phyloP scores from a whole-genome alignment of 129 eudicot genomes.

The Lactuca sativa region DNA sequence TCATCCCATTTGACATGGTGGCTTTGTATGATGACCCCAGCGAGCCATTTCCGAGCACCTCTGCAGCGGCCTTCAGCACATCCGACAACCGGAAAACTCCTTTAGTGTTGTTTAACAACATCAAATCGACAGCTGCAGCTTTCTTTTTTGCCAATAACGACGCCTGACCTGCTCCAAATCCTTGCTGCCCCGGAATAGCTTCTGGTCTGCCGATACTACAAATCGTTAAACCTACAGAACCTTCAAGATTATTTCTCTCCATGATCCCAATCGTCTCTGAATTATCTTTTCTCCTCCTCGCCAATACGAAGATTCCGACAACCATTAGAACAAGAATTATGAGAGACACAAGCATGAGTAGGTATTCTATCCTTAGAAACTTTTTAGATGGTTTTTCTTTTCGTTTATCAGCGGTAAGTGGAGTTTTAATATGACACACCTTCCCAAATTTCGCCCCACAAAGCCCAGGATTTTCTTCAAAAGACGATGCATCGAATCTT shows the following conservation, averaged over 20 bases:
- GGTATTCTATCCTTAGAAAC: conserved; percentile 23
- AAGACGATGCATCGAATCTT: conserved; percentile 39
- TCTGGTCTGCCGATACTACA: conserved; percentile 33
- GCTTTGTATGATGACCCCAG: conserved; percentile 86
- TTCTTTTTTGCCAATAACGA: conserved; percentile 28
- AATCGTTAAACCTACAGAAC: conserved; percentile 32
- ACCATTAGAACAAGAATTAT: conserved; percentile 44
- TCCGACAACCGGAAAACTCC: conserved; percentile 65
- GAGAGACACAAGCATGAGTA: conserved; percentile 30
- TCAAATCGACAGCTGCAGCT: conserved; percentile 45
- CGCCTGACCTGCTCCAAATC: conserved; percentile 36
- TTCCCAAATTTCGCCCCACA: conserved; percentile 50
- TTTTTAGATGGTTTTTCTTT: conserved; percentile 1
- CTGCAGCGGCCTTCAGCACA: conserved; percentile 81
- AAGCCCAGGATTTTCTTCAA: conserved; percentile 56
- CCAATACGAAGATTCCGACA: conserved; percentile 34
- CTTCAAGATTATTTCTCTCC: conserved; percentile 40
- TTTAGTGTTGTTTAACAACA: conserved; percentile 53
- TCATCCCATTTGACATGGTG: conserved; percentile 47
- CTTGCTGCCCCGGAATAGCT: conserved; percentile 12
- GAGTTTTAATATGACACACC: conserved; percentile 27
- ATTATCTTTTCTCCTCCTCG: conserved; percentile 20
- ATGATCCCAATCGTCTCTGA: conserved; percentile 16
- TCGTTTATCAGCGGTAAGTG: background rate
- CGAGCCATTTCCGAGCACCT: conserved; percentile 68